phyloP scores from a whole-genome alignment of 108 stramenopile genomes.

The Cyclotella choctawhatcheeana region DNA sequence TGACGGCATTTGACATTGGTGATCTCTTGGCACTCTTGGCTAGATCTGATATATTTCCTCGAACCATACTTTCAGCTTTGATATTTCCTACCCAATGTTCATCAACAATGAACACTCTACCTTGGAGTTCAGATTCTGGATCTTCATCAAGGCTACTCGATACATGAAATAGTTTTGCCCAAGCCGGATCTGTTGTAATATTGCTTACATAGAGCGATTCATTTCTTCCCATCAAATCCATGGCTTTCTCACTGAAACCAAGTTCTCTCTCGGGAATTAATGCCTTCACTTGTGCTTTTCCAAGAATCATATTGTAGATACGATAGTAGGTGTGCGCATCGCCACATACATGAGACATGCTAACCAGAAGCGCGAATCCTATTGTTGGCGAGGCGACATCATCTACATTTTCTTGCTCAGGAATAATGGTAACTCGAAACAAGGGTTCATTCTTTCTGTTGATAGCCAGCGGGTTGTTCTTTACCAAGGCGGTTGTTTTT shows the following conservation, averaged over 20 bases:
- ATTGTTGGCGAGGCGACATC: not conserved
- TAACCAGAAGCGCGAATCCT: slow-evolving; percentile 38
- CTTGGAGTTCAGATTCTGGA: slow-evolving; percentile 23
- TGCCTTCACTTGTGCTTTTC: slow-evolving; percentile 3
- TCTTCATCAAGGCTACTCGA: slow-evolving; percentile 23
- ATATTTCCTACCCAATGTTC: slow-evolving; percentile 43
- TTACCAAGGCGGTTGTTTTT: slow-evolving; percentile 28
- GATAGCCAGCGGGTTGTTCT: slow-evolving; percentile 32
- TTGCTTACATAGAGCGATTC: slow-evolving; percentile 48
- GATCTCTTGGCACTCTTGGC: slow-evolving; percentile 32
- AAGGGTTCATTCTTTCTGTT: slow-evolving; percentile 44
- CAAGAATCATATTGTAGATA: slow-evolving; percentile 49
- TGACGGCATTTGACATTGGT: slow-evolving; percentile 33
- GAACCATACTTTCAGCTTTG: slow-evolving; percentile 26
- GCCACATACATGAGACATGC: slow-evolving; percentile 52
- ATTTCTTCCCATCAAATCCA: slow-evolving; percentile 50
- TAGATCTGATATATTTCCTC: slow-evolving; percentile 30
- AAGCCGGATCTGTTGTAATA: slow-evolving; percentile 45
- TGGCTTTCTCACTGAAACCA: slow-evolving; percentile 34
- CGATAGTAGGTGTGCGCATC: slow-evolving; percentile 54
- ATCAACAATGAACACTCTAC: slow-evolving; percentile 33
- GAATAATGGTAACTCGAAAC: slow-evolving; percentile 42
- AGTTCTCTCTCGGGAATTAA: slow-evolving; percentile 43
- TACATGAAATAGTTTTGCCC: slow-evolving; percentile 39
- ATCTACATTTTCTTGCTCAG: slow-evolving; percentile 8